Conservation (phyloP, 2,329 filamentous ascomycete genomes). For the Scorias spongiosa region DNA sequence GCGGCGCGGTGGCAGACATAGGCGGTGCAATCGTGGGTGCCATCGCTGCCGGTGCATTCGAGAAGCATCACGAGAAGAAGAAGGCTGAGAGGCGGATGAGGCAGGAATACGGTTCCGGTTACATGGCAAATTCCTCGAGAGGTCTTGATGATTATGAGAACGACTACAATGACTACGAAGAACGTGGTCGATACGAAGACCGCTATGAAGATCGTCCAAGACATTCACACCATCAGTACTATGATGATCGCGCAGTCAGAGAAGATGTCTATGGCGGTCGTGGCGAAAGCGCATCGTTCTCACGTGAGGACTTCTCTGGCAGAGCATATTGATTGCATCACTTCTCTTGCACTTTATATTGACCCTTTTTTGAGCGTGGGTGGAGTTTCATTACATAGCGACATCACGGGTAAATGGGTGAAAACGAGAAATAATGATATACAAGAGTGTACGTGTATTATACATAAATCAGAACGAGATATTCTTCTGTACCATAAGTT, state of each 20-base stretch:
- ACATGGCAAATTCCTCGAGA: background rate
- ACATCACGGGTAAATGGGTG: too few relatives aligned
- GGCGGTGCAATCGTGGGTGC: slow-evolving; percentile 14
- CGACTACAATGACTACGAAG: background rate
- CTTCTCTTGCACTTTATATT: too few relatives aligned
- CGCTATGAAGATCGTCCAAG: background rate
- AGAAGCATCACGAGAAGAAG: slow-evolving; percentile 12
- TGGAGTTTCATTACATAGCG: too few relatives aligned
- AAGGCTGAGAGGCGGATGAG: slow-evolving; percentile 8
- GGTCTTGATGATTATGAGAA: background rate
- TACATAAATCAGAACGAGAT: too few relatives aligned
- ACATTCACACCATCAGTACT: background rate
- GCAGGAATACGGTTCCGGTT: background rate
- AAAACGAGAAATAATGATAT: too few relatives aligned
- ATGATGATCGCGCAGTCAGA: background rate
- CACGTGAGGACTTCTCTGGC: background rate
- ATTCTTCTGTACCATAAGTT: too few relatives aligned
- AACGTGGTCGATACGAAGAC: background rate
- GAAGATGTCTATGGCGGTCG: background rate
- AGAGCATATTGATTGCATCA: background rate
- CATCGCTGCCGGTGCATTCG: slow-evolving; percentile 11
- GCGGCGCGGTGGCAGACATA: slow-evolving; percentile 1
- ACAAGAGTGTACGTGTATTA: too few relatives aligned
- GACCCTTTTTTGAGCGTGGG: too few relatives aligned
- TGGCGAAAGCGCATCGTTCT: background rate